These are phyloP conservation scores for Cercospora zeina DNA, from an alignment of 2,329 filamentous ascomycete species.

Conservation along the genomic window DNA sequence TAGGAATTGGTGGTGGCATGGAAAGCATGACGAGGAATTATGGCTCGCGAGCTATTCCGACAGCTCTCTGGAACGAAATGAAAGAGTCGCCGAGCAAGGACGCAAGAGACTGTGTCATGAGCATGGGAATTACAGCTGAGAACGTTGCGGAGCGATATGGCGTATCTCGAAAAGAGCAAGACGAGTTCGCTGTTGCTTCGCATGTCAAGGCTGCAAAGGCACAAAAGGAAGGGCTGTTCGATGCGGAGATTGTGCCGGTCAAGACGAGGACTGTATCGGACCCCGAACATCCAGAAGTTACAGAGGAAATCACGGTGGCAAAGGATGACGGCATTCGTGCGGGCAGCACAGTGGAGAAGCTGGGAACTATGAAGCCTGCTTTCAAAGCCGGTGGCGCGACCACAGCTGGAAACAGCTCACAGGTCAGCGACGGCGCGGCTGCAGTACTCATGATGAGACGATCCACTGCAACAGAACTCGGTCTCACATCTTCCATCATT, in stretches of 20 bases:
- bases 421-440: conserved; percentile 85
- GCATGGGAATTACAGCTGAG: conserved; percentile 87
- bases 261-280: conserved; percentile 67
- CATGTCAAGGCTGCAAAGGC: conserved; percentile 73
- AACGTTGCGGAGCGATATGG: conserved; percentile 80
- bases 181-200: conserved; percentile 73
- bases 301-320: conserved; percentile 65
- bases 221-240: conserved; percentile 68
- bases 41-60: conserved; percentile 78
- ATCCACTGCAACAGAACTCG: conserved; percentile 73
- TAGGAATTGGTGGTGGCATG: conserved; percentile 84
- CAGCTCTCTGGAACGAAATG: conserved; percentile 74
- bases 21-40: conserved; percentile 97
- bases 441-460: conserved; percentile 81
- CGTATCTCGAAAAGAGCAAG: conserved; percentile 73
- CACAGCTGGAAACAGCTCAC: conserved; percentile 82
- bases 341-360: conserved; percentile 65
- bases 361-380: conserved; percentile 80
- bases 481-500: conserved; percentile 68
- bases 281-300: conserved; percentile 53
- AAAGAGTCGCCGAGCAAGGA: conserved; percentile 65
- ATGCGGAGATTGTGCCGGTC: conserved; percentile 77
- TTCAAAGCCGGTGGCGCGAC: conserved; percentile 73
- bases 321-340: conserved; percentile 82
- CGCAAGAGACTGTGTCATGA: conserved; percentile 84